phyloP scores from a whole-genome alignment of 139 green algal genomes.

The Astrephomene gubernaculifera region DNA sequence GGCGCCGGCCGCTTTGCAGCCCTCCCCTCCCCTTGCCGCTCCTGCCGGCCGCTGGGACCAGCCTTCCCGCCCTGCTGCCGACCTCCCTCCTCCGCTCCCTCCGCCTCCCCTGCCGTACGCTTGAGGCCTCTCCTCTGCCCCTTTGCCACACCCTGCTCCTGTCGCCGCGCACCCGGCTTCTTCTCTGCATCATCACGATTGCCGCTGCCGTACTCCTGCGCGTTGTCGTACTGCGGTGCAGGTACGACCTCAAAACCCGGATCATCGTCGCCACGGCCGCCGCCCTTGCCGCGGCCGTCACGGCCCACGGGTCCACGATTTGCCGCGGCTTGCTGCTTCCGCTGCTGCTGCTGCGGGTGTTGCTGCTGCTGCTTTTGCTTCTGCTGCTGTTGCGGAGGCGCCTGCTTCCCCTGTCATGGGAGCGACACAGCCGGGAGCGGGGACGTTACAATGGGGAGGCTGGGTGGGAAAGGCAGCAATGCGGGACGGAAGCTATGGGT shows the following conservation, averaged over 20 bases:
- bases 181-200: neutral
- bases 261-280: neutral
- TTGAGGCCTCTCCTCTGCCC: neutral
- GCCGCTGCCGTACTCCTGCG: neutral
- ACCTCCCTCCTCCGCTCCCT: neutral
- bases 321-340: neutral
- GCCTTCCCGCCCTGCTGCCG: neutral
- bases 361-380: too few species aligned
- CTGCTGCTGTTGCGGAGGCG: too few species aligned
- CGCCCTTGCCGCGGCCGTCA: neutral
- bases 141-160: neutral
- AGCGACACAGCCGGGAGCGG: too few species aligned
- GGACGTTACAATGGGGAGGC: too few species aligned
- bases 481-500: too few species aligned
- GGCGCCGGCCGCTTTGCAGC: neutral
- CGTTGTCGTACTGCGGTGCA: neutral
- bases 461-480: too few species aligned
- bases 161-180: neutral
- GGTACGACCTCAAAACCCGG: constrained; percentile 37
- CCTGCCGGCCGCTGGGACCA: neutral
- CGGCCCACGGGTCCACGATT: neutral
- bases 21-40: neutral
- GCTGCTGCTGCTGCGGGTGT: neutral
- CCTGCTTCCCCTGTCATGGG: too few species aligned
- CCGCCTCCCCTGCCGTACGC: neutral